phyloP scores from a whole-genome alignment of 2,329 filamentous ascomycete genomes.

The Fusarium subtropicale region DNA sequence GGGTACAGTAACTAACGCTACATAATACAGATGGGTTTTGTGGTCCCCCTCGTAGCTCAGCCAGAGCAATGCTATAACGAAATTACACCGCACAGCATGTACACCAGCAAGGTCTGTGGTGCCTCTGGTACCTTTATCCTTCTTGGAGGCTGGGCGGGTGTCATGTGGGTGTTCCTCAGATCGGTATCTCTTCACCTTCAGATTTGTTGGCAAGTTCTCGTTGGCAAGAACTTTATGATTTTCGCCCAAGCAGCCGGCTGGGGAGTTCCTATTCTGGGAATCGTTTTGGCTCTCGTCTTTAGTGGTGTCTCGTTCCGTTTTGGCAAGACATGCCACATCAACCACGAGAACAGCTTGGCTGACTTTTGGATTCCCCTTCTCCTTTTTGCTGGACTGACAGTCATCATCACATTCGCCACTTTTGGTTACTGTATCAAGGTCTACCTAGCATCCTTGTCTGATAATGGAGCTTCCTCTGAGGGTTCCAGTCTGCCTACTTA shows the following conservation, averaged over 20 bases:
- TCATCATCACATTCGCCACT: constrained; percentile 85
- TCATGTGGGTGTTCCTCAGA: constrained; percentile 92
- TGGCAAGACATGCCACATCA: constrained; percentile 92
- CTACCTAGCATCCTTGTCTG: constrained; percentile 85
- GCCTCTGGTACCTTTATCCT: constrained; percentile 89
- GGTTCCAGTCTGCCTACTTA: constrained; percentile 78
- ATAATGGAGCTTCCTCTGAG: constrained; percentile 76
- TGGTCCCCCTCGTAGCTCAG: constrained; percentile 82
- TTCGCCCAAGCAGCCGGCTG: constrained; percentile 83
- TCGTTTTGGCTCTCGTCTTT: constrained; percentile 80
- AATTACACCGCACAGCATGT: constrained; percentile 96
- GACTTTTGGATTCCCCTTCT: constrained; percentile 93
- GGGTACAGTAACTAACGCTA: constrained; percentile 34
- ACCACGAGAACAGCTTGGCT: constrained; percentile 83
- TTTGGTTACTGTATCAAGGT: constrained; percentile 95
- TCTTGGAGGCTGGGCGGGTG: constrained; percentile 83
- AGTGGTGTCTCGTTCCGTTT: constrained; percentile 97
- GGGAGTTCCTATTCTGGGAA: constrained; percentile 81
- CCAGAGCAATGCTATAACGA: constrained; percentile 87
- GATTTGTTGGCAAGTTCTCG: constrained; percentile 96
- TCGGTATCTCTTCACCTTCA: constrained; percentile 94
- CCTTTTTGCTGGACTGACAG: constrained; percentile 78
- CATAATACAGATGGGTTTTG: constrained; percentile 78
- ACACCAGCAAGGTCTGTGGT: constrained; percentile 82
- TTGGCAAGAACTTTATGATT: constrained; percentile 91